Evolutionary conservation across 345 rosid species (phyloP).

Genomic region (Sapria himalayana): DNA sequence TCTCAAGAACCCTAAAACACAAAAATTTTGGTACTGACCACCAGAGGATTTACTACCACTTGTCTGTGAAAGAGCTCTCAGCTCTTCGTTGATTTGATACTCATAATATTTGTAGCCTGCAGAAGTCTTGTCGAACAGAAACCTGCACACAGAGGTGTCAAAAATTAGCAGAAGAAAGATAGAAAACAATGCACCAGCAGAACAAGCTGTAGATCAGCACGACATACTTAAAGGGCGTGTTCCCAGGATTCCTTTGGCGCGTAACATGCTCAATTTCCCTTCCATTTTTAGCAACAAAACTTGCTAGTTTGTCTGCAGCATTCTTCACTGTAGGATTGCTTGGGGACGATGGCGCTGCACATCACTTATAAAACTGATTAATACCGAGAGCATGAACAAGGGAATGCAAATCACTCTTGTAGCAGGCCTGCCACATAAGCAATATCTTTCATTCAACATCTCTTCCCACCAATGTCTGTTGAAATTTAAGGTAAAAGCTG

Average conservation of each 20-base stretch:
- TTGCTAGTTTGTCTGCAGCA: slow-evolving; percentile 91
- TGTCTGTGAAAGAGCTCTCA: slow-evolving; percentile 28
- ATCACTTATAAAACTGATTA: slow-evolving; percentile 99
- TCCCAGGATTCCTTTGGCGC: slow-evolving; percentile 93
- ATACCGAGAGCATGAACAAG: slow-evolving; percentile 95
- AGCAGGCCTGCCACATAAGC: slow-evolving; percentile 83
- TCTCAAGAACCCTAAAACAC: too few relatives aligned
- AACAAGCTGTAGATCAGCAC: slow-evolving; percentile 3
- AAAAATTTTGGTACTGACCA: slow-evolving; percentile 20
- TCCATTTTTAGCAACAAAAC: slow-evolving; percentile 96
- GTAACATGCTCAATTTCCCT: slow-evolving; percentile 79
- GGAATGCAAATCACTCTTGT: slow-evolving; percentile 94
- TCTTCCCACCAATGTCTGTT: slow-evolving; percentile 79
- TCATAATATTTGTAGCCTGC: slow-evolving; percentile 71
- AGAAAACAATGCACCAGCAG: slow-evolving; percentile 1
- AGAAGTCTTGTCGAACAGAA: slow-evolving; percentile 68
- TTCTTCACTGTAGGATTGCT: slow-evolving; percentile 87
- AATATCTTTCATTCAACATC: slow-evolving; percentile 80
- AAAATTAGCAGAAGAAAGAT: not conserved
- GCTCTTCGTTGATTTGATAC: slow-evolving; percentile 66
- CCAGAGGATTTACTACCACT: slow-evolving; percentile 27
- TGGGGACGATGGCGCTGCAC: slow-evolving; percentile 90
- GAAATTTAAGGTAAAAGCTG: slow-evolving; percentile 83
- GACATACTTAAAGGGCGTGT: slow-evolving; percentile 76
- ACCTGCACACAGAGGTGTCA: slow-evolving; percentile 22